Evolutionary conservation across 345 rosid genomes (phyloP).

Genomic region (Aquilaria yunnanensis): DNA sequence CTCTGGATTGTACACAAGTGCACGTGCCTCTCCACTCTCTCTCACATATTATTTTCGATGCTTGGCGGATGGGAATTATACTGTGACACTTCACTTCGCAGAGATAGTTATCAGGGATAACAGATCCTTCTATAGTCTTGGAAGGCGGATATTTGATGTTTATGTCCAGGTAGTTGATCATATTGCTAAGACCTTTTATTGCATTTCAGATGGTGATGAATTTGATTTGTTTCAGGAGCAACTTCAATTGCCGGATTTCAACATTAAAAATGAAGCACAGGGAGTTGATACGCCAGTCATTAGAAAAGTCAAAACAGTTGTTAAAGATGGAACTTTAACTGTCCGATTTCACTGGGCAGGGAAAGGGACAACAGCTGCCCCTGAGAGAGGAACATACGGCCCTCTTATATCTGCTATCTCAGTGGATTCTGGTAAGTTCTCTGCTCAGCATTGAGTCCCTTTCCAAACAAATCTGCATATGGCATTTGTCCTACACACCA

Average conservation of each 20-base stretch:
- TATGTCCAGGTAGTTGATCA: conserved; percentile 38
- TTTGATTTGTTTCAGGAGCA: conserved; percentile 19
- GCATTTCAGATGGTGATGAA: not conserved
- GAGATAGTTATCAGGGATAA: conserved; percentile 41
- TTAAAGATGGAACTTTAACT: conserved; percentile 21
- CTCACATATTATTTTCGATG: conserved; percentile 45
- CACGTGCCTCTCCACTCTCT: conserved; percentile 38
- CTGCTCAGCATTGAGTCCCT: not conserved
- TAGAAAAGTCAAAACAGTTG: conserved; percentile 16
- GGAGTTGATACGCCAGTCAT: conserved; percentile 22
- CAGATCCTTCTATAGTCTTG: conserved; percentile 29
- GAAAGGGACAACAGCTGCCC: conserved; percentile 36
- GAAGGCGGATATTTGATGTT: conserved; percentile 45
- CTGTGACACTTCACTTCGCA: conserved; percentile 45
- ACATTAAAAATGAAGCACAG: conserved; percentile 23
- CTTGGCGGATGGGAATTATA: conserved; percentile 45
- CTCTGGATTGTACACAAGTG: conserved; percentile 32
- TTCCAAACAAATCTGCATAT: not conserved
- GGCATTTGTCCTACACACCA: not conserved
- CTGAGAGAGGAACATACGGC: conserved; percentile 31
- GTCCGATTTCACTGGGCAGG: conserved; percentile 45
- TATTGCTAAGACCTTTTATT: not conserved
- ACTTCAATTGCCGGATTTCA: conserved; percentile 22
- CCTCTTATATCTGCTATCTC: conserved; percentile 45
- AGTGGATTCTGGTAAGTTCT: conserved; percentile 24